phyloP scores from a whole-genome alignment of 169 alveolate genomes.

The Plasmodium billcollinsi region DNA sequence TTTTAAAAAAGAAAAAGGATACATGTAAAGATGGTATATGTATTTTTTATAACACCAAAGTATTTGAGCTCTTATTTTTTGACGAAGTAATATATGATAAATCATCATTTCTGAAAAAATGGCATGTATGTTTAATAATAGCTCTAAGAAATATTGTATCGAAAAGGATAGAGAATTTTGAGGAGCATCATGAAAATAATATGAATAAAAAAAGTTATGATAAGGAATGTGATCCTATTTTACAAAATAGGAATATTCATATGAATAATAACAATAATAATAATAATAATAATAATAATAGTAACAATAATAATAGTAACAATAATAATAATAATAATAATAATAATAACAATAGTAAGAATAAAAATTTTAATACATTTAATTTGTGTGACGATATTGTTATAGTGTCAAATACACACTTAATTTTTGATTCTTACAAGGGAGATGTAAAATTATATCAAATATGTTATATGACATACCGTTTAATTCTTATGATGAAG shows the following conservation, averaged over 20 bases:
- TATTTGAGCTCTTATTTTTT: slow-evolving; percentile 80
- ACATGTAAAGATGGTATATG: slow-evolving; percentile 84
- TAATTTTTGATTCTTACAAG: slow-evolving; percentile 83
- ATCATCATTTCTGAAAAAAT: slow-evolving; percentile 50
- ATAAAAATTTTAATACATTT: slow-evolving; percentile 4
- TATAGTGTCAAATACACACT: slow-evolving; percentile 83
- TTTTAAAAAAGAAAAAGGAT: slow-evolving; percentile 81
- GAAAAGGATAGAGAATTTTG: slow-evolving; percentile 32
- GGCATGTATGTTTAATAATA: slow-evolving; percentile 84
- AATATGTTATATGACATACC: slow-evolving; percentile 79
- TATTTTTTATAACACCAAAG: slow-evolving; percentile 78
- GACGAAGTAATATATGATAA: slow-evolving; percentile 81
- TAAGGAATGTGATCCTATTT: not conserved
- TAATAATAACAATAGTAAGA: slow-evolving; percentile 6
- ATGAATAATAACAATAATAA: not conserved
- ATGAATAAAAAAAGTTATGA: not conserved
- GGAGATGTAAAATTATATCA: slow-evolving; percentile 86
- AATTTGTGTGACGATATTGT: slow-evolving; percentile 22
- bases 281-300: not conserved
- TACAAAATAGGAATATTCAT: slow-evolving; percentile 22
- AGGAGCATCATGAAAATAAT: not conserved
- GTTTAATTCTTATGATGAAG: slow-evolving; percentile 74
- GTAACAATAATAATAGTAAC: not conserved
- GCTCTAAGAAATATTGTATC: slow-evolving; percentile 79
- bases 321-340: not conserved